Percentiles rank a stretch among this genome's conserved stretches.
phyloP scores from a whole-genome alignment of 2,329 filamentous ascomycete species.

The Alternaria sp. region DNA sequence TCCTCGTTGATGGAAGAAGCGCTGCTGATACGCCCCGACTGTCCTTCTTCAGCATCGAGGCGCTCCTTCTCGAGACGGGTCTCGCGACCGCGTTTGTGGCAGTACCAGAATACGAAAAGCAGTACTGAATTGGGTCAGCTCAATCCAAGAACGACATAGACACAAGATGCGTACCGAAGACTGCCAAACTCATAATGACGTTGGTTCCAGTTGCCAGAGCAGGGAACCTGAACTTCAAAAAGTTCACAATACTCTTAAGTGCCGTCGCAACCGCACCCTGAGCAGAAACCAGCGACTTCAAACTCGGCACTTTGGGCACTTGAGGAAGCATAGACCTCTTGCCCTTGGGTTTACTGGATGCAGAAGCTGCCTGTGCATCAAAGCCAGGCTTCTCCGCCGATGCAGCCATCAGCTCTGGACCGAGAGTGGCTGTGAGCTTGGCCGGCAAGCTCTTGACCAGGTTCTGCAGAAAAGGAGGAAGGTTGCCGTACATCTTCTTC shows the following conservation, averaged over 20 bases:
- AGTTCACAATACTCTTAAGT: constrained; percentile 89
- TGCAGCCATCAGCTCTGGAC: constrained; percentile 81
- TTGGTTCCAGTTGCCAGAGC: constrained; percentile 86
- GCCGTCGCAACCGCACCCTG: constrained; percentile 86
- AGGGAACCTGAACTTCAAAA: constrained; percentile 85
- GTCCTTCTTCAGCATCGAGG: constrained; percentile 47
- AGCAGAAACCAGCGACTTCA: constrained; percentile 83
- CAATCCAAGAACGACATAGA: background rate
- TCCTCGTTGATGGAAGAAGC: constrained; percentile 44
- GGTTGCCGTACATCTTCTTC: constrained; percentile 68
- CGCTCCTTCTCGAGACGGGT: constrained; percentile 74
- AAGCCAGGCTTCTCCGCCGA: constrained; percentile 72
- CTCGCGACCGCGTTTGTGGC: constrained; percentile 92
- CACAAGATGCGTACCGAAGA: constrained; percentile 75
- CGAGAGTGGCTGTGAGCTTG: constrained; percentile 78
- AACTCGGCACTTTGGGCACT: constrained; percentile 73
- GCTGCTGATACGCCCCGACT: constrained; percentile 39
- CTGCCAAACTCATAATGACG: constrained; percentile 84
- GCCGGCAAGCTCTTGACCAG: constrained; percentile 84
- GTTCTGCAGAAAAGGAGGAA: constrained; percentile 83
- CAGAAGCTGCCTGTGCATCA: constrained; percentile 50
- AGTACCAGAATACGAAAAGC: constrained; percentile 97
- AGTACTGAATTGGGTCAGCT: constrained; percentile 64
- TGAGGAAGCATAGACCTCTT: constrained; percentile 64
- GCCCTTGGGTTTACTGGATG: constrained; percentile 39